These are phyloP conservation scores for Candida nanaspora DNA, from an alignment of 805 yeast species.

Conservation along the genomic window DNA sequence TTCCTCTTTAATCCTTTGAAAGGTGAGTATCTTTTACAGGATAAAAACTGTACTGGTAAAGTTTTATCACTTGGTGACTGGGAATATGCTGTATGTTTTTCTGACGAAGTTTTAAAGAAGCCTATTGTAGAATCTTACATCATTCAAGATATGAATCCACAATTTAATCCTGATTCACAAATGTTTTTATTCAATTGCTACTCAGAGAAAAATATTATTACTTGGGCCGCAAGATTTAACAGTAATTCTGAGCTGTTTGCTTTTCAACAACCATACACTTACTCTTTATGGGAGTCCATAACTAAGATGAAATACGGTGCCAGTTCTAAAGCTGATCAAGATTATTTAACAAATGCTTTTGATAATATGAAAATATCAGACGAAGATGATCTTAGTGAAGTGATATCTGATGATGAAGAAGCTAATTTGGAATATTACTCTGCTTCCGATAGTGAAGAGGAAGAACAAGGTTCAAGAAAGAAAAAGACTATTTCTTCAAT, in stretches of 20 bases:
- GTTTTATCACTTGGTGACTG: constrained; percentile 42
- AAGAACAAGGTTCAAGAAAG: constrained; percentile 8
- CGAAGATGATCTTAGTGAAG: constrained; percentile 23
- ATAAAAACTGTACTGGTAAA: constrained; percentile 23
- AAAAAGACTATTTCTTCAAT: constrained; percentile 2
- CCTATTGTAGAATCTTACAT: constrained; percentile 34
- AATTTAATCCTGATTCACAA: constrained; percentile 47
- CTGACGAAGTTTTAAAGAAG: constrained; percentile 6
- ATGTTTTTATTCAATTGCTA: constrained; percentile 64
- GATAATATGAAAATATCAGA: constrained; percentile 23
- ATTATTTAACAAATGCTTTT: constrained; percentile 47
- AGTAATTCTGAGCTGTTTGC: constrained; percentile 30
- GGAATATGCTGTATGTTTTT: constrained; percentile 41
- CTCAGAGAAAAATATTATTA: constrained; percentile 33
- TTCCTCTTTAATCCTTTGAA: constrained; percentile 49
- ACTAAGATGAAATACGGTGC: constrained; percentile 45
- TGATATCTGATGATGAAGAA: constrained; percentile 24
- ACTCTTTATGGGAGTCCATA: constrained; percentile 53
- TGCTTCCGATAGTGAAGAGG: constrained; percentile 22
- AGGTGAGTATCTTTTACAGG: constrained; percentile 40
- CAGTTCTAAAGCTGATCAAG: constrained; percentile 36
- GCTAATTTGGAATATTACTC: constrained; percentile 16
- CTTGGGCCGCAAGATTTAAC: constrained; percentile 59
- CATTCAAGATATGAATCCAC: constrained; percentile 50
- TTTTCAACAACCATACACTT: constrained; percentile 49